These are phyloP conservation scores for Boletus rex-veris DNA, from an alignment of 768 basidiomycete species.

Conservation along the genomic window DNA sequence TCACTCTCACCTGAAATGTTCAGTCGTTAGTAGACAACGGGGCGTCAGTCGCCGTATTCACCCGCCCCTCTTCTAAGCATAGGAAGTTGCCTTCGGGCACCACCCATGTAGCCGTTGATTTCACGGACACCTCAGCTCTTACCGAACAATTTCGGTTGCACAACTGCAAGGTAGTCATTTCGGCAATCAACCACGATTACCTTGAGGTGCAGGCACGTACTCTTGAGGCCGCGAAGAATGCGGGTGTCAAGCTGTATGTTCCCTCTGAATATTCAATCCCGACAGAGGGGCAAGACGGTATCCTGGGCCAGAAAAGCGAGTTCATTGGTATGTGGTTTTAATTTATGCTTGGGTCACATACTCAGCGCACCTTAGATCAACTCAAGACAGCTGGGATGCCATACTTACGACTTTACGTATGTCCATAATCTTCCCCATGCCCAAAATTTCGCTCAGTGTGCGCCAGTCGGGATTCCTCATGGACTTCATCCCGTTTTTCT, in stretches of 20 bases:
- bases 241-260: conserved; percentile 28
- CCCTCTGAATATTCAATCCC: conserved; percentile 29
- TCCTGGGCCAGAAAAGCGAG: conserved; percentile 14
- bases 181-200: conserved; percentile 19
- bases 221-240: conserved; percentile 28
- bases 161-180: conserved; percentile 27
- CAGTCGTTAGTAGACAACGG: conserved; percentile 11
- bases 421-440: neutral
- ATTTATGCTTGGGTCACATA: neutral
- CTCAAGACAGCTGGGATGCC: conserved; percentile 14
- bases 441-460: neutral
- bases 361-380: conserved; percentile 4
- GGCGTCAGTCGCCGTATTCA: conserved; percentile 12
- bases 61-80: conserved; percentile 8
- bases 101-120: conserved; percentile 11
- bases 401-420: conserved; percentile 21
- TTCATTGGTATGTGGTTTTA: conserved; percentile 12
- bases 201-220: conserved; percentile 21
- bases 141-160: conserved; percentile 14
- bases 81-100: conserved; percentile 8
- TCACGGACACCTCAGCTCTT: conserved; percentile 7
- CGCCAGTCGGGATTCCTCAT: conserved; percentile 18
- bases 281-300: conserved; percentile 19
- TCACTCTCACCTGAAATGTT: neutral
- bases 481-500: conserved; percentile 26